Evolutionary conservation across 306 rosid genomes (phyloP), one percentile per base, ranked within the genome.

Genomic region (Vigna hirtella): DNA sequence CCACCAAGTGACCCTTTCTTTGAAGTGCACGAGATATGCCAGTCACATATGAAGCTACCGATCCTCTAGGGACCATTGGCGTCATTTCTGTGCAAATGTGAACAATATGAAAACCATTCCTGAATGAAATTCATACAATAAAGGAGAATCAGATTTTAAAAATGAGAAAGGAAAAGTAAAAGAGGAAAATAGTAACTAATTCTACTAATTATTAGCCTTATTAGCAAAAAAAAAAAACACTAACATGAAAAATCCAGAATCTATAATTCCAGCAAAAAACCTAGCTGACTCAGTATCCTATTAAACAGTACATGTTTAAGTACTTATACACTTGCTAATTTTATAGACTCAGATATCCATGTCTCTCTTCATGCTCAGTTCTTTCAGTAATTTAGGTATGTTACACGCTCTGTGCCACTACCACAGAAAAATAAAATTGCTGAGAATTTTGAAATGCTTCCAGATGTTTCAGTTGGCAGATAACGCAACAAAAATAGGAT

Each of bases 11-110:
- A 45, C 98, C 98, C 84, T 87, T 89, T 87, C 91, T 89, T 83
- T 94, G 98, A 64, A 94, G 87, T 51, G 97, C 98, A 77, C 82
- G 64, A 77, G 97, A 91, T 85, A 91, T 84, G 78, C 98, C 94
- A 2, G 94, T 94, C 78, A 94, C 92, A 82, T 91, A 94, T 43
- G 97, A 84, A 63, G 93, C 97, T 81, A 87, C 67, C 48, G 96
- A 82, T 86, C 98, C 90, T 77, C 83, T 52, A n/a, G 87, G 85
- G 68, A 90, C 88, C 84, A 94, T 64, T 12, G 97, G 98, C 57
- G 72, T 84, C 98, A 94, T 91, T 89, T 94, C 97, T 36, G 97
- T 86, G 85, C 93, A 94, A 81, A 94, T 91, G 81, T 94, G 98
- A 80, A 94, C 83, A 82, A 94, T 77, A 79, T 89, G 93, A 88